Evolutionary conservation across 108 stramenopile genomes (phyloP).

Genomic region (Pinguiococcus pyrenoidosus): DNA sequence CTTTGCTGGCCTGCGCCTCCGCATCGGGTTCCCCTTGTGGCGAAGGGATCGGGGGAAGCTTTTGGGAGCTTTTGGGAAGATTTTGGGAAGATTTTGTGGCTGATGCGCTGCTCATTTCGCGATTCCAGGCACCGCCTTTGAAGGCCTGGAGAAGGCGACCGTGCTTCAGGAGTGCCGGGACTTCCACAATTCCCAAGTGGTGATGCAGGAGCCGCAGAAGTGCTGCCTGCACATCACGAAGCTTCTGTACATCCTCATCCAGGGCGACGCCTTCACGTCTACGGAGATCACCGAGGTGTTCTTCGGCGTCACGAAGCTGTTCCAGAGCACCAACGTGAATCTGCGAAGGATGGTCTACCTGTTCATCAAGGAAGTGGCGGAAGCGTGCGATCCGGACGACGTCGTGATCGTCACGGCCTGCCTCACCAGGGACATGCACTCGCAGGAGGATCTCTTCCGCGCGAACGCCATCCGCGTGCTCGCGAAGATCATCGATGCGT

Average conservation of each 20-base stretch:
- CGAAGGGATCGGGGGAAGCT: too few relatives aligned
- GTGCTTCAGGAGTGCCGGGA: conserved; percentile 94
- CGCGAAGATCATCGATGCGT: conserved; percentile 88
- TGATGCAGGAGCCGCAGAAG: conserved; percentile 81
- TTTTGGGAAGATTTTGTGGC: background rate
- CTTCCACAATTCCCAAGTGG: conserved; percentile 87
- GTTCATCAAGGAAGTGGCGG: conserved; percentile 99
- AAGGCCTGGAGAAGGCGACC: conserved; percentile 87
- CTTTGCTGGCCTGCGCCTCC: too few relatives aligned
- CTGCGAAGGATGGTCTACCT: conserved; percentile 46
- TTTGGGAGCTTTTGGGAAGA: too few relatives aligned
- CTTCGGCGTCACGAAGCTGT: conserved; percentile 98
- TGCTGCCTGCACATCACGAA: conserved; percentile 98
- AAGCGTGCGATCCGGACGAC: conserved; percentile 92
- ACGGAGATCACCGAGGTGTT: conserved; percentile 71
- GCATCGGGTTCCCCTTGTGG: too few relatives aligned
- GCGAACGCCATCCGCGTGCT: conserved; percentile 95
- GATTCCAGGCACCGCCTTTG: conserved; percentile 55
- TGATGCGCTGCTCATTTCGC: too few relatives aligned
- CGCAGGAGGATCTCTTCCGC: conserved; percentile 88
- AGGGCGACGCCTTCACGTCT: conserved; percentile 35
- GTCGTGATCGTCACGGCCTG: conserved; percentile 92
- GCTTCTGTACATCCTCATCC: conserved; percentile 54
- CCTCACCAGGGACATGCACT: conserved; percentile 98
- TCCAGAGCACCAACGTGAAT: conserved; percentile 62